phyloP scores from a whole-genome alignment of 2,329 filamentous ascomycete genomes.

The Alternaria sp. region DNA sequence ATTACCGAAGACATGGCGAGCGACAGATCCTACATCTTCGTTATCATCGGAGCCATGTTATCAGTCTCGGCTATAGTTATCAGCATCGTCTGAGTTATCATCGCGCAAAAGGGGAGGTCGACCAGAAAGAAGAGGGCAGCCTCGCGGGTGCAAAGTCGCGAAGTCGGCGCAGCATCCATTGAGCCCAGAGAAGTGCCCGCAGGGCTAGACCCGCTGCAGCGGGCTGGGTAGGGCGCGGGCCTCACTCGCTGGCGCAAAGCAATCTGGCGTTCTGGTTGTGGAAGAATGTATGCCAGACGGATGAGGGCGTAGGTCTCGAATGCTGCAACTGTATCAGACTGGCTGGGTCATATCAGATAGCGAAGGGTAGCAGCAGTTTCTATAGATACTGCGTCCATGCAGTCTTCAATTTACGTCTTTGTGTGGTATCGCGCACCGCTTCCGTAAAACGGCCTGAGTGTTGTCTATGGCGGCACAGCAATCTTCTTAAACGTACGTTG shows the following conservation, averaged over 20 bases:
- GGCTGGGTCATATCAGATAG: background rate
- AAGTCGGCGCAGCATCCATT: background rate
- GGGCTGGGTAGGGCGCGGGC: background rate
- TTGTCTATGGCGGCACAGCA: background rate
- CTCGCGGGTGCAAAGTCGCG: background rate
- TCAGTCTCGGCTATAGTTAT: background rate
- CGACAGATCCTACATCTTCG: background rate
- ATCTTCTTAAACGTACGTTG: background rate
- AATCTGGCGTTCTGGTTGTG: background rate
- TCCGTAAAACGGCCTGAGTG: background rate
- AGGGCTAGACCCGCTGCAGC: background rate
- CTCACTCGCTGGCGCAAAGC: background rate
- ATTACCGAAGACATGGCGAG: background rate
- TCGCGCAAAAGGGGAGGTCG: background rate
- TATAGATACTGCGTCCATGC: background rate
- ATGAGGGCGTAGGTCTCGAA: background rate
- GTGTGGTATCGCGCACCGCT: background rate
- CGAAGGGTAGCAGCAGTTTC: background rate
- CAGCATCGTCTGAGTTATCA: slow-evolving; percentile 2
- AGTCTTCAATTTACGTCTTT: background rate
- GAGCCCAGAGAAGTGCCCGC: background rate
- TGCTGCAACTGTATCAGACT: background rate
- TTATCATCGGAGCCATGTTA: background rate
- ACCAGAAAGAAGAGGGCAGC: background rate
- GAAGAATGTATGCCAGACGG: background rate